These are phyloP conservation scores for Toxicodendron radicans DNA, from an alignment of 345 rosid species.

Conservation along the genomic window DNA sequence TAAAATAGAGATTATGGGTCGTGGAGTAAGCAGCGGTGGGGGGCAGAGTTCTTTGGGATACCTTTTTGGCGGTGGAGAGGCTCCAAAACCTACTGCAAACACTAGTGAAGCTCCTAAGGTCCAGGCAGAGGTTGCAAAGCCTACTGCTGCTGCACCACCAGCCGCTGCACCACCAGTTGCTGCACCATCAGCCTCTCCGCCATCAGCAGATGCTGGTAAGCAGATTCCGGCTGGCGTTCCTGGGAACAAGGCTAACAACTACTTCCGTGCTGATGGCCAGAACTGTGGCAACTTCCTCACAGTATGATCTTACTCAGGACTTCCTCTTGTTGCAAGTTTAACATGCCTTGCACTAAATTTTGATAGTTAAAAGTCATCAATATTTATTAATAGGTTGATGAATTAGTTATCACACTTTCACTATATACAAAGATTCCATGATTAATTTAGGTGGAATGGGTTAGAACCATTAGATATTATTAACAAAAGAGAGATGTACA, in stretches of 20 bases:
- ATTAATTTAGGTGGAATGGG: neutral
- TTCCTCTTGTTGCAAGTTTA: neutral
- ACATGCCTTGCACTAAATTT: neutral
- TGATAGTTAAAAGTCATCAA: neutral
- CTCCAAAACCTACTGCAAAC: constrained; percentile 41
- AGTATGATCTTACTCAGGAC: constrained; percentile 29
- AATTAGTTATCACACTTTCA: neutral
- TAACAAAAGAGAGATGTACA: neutral
- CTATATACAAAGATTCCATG: neutral
- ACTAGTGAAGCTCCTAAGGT: constrained; percentile 35
- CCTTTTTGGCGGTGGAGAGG: constrained; percentile 72
- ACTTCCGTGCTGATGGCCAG: constrained; percentile 71
- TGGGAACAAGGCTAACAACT: constrained; percentile 56
- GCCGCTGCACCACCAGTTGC: constrained; percentile 14
- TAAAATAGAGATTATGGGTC: constrained; percentile 55
- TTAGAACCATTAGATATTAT: neutral
- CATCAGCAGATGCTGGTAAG: constrained; percentile 39
- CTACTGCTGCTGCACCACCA: constrained; percentile 17
- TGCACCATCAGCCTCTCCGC: neutral
- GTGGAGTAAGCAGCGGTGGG: constrained; percentile 82
- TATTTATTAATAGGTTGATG: neutral
- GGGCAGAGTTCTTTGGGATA: constrained; percentile 90
- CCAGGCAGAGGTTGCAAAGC: constrained; percentile 32
- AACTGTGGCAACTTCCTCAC: constrained; percentile 80
- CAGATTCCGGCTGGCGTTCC: constrained; percentile 73